Percentiles rank a stretch among this genome's conserved stretches.
Conservation (phyloP, 1,284 basidiomycete genomes). For the Lignosus rhinocerotis region DNA sequence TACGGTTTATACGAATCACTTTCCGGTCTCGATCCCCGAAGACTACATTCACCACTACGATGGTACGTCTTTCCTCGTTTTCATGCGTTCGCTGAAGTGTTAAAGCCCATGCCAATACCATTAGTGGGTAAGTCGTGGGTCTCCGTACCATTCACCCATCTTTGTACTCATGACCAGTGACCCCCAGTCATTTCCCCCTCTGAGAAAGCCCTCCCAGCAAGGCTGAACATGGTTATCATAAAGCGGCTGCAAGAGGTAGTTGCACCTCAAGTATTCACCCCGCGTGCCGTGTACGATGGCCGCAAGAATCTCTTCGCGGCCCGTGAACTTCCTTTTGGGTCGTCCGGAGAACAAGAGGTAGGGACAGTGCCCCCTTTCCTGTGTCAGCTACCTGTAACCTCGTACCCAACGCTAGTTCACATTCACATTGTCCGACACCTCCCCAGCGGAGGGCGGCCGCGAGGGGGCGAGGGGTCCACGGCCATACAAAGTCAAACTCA, state of each 20-base stretch:
- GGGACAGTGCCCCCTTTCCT: constrained; percentile 6
- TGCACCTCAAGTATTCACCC: constrained; percentile 62
- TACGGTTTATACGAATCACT: constrained; percentile 67
- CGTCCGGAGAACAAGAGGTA: constrained; percentile 47
- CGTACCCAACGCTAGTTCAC: constrained; percentile 48
- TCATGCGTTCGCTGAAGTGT: not conserved
- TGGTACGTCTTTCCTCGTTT: constrained; percentile 42
- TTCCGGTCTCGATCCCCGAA: constrained; percentile 57
- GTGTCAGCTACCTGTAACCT: not conserved
- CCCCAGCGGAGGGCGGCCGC: constrained; percentile 17
- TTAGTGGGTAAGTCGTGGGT: constrained; percentile 55
- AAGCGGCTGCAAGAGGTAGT: constrained; percentile 54
- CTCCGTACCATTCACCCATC: not conserved
- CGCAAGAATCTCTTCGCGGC: constrained; percentile 74
- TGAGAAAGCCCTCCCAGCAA: constrained; percentile 64
- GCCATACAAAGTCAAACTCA: constrained; percentile 62
- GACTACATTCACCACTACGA: constrained; percentile 73
- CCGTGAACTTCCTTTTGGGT: constrained; percentile 56
- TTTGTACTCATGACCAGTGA: constrained; percentile 1
- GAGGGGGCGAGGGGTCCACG: constrained; percentile 41
- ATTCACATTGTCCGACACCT: constrained; percentile 47
- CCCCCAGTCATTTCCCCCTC: constrained; percentile 57
- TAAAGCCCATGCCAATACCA: not conserved
- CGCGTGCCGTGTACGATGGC: constrained; percentile 71
- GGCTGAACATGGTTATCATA: constrained; percentile 69